Percentiles rank a stretch among this genome's conserved stretches.
Evolutionary conservation across 768 basidiomycete species (phyloP).

Genomic region (Tremella fuciformis): DNA sequence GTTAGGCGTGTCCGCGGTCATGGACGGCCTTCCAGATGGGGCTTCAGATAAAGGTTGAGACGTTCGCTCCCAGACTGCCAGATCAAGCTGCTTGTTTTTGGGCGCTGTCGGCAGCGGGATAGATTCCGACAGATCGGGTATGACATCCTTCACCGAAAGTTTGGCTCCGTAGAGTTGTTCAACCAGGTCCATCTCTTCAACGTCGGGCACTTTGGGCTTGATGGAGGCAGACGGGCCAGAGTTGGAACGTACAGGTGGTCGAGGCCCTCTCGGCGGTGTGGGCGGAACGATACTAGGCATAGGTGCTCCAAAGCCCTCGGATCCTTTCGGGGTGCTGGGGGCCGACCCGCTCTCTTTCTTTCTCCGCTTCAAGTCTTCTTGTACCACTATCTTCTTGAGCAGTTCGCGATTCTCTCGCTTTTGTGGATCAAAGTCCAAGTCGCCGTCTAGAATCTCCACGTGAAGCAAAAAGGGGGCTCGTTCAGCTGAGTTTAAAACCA

Average conservation of each 20-base stretch:
- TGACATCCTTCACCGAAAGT: slow-evolving; percentile 65
- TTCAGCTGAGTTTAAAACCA: slow-evolving; percentile 96
- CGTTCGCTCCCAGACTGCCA: slow-evolving; percentile 65
- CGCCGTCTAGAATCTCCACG: slow-evolving; percentile 82
- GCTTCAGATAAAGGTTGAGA: slow-evolving; percentile 7
- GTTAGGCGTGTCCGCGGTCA: neutral
- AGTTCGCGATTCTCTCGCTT: slow-evolving; percentile 82
- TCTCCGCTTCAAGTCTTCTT: slow-evolving; percentile 51
- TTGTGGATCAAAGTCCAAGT: slow-evolving; percentile 85
- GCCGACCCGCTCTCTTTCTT: slow-evolving; percentile 27
- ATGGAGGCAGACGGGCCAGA: neutral
- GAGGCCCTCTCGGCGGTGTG: slow-evolving; percentile 3
- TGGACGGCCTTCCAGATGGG: slow-evolving; percentile 16
- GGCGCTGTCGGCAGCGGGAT: slow-evolving; percentile 76
- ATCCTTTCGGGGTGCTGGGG: slow-evolving; percentile 3
- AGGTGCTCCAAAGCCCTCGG: slow-evolving; percentile 34
- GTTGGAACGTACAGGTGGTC: slow-evolving; percentile 2
- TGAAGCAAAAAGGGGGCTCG: slow-evolving; percentile 88
- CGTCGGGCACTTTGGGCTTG: slow-evolving; percentile 29
- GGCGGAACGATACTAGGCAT: slow-evolving; percentile 30
- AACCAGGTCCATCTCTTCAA: slow-evolving; percentile 93
- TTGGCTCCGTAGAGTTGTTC: slow-evolving; percentile 88
- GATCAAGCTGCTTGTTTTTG: slow-evolving; percentile 85
- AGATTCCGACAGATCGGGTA: slow-evolving; percentile 77
- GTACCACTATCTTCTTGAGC: slow-evolving; percentile 58